These are phyloP conservation scores for apple (Malus domestica) DNA, from an alignment of 306 rosid species.

Conservation along the genomic window ASM211411v1 NC_041797.1:15866001-15866500, in stretches of 20 bases:
- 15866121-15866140: conserved; percentile 21
- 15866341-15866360: not conserved
- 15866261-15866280: not conserved
- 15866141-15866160: conserved; percentile 6
- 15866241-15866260: not conserved
- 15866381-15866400: not conserved
- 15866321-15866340: not conserved
- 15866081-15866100: not conserved
- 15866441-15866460: not conserved
- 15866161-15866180: conserved; percentile 15
- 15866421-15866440: not conserved
- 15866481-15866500: not conserved
- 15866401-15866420: not conserved
- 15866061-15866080: not conserved
- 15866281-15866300: not conserved
- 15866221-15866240: not conserved
- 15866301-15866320: not conserved
- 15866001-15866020: conserved; percentile 1
- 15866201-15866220: not conserved
- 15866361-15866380: not conserved
- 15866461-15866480: not conserved
- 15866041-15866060: not conserved
- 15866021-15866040: not conserved
- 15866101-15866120: not conserved
- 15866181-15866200: conserved; percentile 13